Conservation (phyloP, 2,329 filamentous ascomycete species). For the Curvularia spicifera region DNA sequence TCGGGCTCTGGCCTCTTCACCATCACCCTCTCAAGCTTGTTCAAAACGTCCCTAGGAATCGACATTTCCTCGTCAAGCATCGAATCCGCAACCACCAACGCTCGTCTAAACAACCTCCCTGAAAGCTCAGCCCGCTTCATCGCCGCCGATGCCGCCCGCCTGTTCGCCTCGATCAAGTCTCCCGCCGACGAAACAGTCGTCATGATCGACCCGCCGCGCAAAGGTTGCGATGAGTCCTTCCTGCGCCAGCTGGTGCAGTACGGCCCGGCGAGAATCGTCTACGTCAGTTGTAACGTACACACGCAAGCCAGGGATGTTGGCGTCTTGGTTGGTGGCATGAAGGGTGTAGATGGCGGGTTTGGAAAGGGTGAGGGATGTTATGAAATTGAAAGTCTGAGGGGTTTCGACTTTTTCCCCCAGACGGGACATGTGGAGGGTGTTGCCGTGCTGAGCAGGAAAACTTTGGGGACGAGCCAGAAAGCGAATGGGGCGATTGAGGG, state of each 20-base stretch:
- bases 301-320: slow-evolving; percentile 95
- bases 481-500: neutral
- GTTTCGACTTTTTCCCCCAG: slow-evolving; percentile 98
- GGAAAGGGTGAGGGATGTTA: slow-evolving; percentile 61
- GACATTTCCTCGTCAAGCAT: slow-evolving; percentile 86
- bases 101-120: slow-evolving; percentile 73
- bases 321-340: slow-evolving; percentile 76
- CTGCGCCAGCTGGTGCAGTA: slow-evolving; percentile 79
- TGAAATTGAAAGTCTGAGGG: slow-evolving; percentile 85
- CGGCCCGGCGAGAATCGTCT: slow-evolving; percentile 80
- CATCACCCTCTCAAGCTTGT: slow-evolving; percentile 84
- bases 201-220: slow-evolving; percentile 95
- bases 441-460: slow-evolving; percentile 61
- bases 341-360: slow-evolving; percentile 47
- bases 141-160: slow-evolving; percentile 80
- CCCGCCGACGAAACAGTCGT: slow-evolving; percentile 83
- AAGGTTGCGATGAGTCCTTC: slow-evolving; percentile 89
- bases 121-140: slow-evolving; percentile 78
- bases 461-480: neutral
- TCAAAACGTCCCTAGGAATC: slow-evolving; percentile 82
- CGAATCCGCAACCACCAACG: slow-evolving; percentile 78
- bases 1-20: slow-evolving; percentile 97
- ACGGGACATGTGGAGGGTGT: slow-evolving; percentile 72
- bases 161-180: slow-evolving; percentile 80
- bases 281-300: slow-evolving; percentile 98